phyloP scores from a whole-genome alignment of 495 filamentous ascomycete genomes.

The Sporormia fimetaria region DNA sequence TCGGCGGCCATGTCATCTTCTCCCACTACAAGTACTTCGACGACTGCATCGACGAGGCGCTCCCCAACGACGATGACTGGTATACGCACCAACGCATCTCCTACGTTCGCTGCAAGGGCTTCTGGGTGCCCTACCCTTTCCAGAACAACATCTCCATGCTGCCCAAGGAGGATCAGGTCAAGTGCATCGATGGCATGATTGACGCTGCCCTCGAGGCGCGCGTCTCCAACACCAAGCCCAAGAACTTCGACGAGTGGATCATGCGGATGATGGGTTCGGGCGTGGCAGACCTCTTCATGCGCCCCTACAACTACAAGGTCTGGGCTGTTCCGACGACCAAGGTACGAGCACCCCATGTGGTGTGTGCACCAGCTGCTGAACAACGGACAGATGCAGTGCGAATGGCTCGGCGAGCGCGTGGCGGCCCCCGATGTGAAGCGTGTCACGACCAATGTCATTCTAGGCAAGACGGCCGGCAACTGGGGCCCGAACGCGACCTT shows the following conservation, averaged over 20 bases:
- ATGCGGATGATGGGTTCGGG: constrained; percentile 81
- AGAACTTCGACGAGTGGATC: constrained; percentile 98
- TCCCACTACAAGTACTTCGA: constrained; percentile 99
- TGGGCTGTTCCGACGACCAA: constrained; percentile 98
- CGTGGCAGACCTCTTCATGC: constrained; percentile 94
- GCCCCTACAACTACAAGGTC: constrained; percentile 99
- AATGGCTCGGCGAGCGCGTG: constrained; percentile 97
- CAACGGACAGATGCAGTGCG: constrained; percentile 82
- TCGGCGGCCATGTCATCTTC: constrained; percentile 99
- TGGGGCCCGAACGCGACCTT: constrained; percentile 99
- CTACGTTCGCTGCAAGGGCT: constrained; percentile 89
- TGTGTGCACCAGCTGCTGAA: neutral
- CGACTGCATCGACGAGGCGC: constrained; percentile 92
- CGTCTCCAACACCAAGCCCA: constrained; percentile 78
- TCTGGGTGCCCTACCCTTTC: constrained; percentile 98
- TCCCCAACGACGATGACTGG: constrained; percentile 90
- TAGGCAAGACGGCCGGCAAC: constrained; percentile 90
- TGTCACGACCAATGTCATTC: constrained; percentile 86
- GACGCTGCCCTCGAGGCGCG: constrained; percentile 82
- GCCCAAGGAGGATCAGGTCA: constrained; percentile 91
- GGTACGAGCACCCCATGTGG: constrained; percentile 41
- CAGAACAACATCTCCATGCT: constrained; percentile 99
- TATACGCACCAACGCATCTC: constrained; percentile 97
- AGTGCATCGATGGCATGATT: constrained; percentile 93
- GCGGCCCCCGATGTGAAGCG: constrained; percentile 94